Base-by-base conservation (phyloP, 495 filamentous ascomycete species). In the Talaromyces wortmannii region DNA sequence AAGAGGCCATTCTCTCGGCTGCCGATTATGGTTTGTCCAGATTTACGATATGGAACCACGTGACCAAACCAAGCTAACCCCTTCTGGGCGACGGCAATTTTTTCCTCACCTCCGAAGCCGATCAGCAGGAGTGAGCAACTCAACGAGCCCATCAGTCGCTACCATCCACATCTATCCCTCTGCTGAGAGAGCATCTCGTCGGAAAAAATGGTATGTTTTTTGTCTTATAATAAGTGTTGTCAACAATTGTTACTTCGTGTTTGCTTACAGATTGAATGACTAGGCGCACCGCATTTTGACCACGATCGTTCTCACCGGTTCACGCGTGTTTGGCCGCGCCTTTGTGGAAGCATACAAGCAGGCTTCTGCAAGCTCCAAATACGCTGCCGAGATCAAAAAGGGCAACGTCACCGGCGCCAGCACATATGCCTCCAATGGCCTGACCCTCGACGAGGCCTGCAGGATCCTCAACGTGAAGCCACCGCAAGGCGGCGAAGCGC, bases 381-480 rank as follows among this genome's bases (percentile, higher is more conserved):
- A 96, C 66, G 82, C 86, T 58, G 81, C 84, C n/a, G 80, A 86
- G 53, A 76, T 77, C 29, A 76, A 76, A 52, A 63, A 73, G 31
- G 77, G 75, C 67, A 73, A 75, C 44, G 69, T 75, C 45, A 75
- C 72, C 45, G 63, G 61, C 15, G 62, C 74, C 31, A 81, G 72
- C 58, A 75, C 82, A 53, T 75, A 82, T 56, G 68, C 80, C 40
- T 80, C 84, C 36, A 77, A 81, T 42, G 88, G 89, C 59, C 83
- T 96, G 62, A 95, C 90, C 7, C 82, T 98, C 51, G 92, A 96
- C 59, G 94, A 98, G 73, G 95, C 94, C 8, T 97, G 91, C 82
- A 91, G 91, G 72, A 97, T 98, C 67, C 83, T 98, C 53, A 96
- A 97, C 69, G 91, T 97, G 59, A 90, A 91, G 72, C 90, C 91